A percentile compares a stretch with the other conserved stretches of the same genome.
Evolutionary conservation across 176 grass and related monocot species (phyloP).

Genomic region (Elaeis guineensis): DNA sequence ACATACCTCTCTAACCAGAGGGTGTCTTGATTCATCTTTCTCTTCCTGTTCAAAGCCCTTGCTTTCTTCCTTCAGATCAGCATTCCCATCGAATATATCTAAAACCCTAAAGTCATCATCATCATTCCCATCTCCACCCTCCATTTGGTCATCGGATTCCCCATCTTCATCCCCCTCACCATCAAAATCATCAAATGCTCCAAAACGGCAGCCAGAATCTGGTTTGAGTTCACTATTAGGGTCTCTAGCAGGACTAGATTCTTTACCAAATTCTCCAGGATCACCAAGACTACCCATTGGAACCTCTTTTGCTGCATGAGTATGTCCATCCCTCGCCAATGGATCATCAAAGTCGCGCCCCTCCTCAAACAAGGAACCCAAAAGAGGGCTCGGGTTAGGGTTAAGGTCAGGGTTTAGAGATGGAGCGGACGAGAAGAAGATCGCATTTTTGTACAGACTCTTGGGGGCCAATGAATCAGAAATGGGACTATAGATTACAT

Average conservation of each 20-base stretch:
- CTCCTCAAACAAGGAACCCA: not conserved
- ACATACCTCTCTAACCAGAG: slow-evolving; percentile 55
- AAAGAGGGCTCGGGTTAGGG: not conserved
- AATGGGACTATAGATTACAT: not conserved
- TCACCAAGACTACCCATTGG: too few species aligned
- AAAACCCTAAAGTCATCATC: slow-evolving; percentile 10
- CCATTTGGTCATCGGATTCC: slow-evolving; percentile 10
- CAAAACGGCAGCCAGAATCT: not conserved
- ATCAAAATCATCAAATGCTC: slow-evolving; percentile 3
- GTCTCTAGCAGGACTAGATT: too few species aligned
- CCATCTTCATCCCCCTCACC: not conserved
- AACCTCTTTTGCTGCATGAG: not conserved
- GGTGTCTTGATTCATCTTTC: slow-evolving; percentile 49
- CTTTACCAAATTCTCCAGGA: too few species aligned
- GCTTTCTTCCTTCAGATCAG: not conserved
- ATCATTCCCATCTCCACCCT: slow-evolving; percentile 1
- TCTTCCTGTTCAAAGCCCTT: slow-evolving; percentile 9
- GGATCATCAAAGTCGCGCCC: not conserved
- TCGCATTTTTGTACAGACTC: not conserved
- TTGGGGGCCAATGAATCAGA: not conserved
- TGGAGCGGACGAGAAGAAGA: slow-evolving; percentile 12
- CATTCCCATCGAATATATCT: slow-evolving; percentile 24
- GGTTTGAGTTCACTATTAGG: not conserved
- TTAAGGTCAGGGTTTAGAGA: slow-evolving; percentile 1
- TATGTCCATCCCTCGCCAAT: not conserved